Evolutionary conservation across 805 yeast genomes (phyloP), one percentile per base, ranked within the genome.

Genomic region (Lipomyces sp.): DNA sequence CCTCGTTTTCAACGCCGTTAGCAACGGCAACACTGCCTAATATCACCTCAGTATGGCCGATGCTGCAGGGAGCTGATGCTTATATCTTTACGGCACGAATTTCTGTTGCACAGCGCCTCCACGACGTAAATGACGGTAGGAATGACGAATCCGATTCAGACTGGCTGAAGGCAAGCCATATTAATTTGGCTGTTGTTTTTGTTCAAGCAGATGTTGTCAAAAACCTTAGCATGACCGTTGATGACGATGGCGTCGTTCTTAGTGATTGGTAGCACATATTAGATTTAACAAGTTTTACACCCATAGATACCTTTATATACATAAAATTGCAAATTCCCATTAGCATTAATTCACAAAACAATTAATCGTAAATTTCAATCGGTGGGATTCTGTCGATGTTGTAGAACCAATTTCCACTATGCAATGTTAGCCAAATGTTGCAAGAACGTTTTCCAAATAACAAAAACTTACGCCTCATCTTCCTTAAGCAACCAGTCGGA

Each of bases 301-400:
- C 30, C 33, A 24, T 35, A 13, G 34, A 29, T 29, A 30, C 58
- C 32, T 2, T 34, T 50, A 58, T 55, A 13, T 53, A 57, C 29
- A 35, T 37, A 39, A 24, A 24, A 7, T 13, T 29, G 45, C 32
- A 53, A 57, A 24, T 24, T 35, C 11, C 34, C 54, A n/a, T 32
- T 29, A 51, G 4, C 15, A 11, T 51, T 24, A 51, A 51, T 24
- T 24, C 30, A 29, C 33, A 24, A 24, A 37, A 11, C 39, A 11
- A 29, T 59, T 69, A 92, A 73, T 92, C 94, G 76, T 90, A 95
- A 62, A 95, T 94, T 75, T 95, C 98, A 64, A 95, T 86, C 1
- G 99, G 99, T 4, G 98, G 97, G 34, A 95, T 81, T 74, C 97
- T 86, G 75, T 95, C 99, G 59, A 96, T 88, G 73, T 89, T 91